Evolutionary conservation across 2,329 filamentous ascomycete species (phyloP), one percentile per base, ranked within the genome.

Genomic region (Aspergillus oerlinghausenensis): DNA sequence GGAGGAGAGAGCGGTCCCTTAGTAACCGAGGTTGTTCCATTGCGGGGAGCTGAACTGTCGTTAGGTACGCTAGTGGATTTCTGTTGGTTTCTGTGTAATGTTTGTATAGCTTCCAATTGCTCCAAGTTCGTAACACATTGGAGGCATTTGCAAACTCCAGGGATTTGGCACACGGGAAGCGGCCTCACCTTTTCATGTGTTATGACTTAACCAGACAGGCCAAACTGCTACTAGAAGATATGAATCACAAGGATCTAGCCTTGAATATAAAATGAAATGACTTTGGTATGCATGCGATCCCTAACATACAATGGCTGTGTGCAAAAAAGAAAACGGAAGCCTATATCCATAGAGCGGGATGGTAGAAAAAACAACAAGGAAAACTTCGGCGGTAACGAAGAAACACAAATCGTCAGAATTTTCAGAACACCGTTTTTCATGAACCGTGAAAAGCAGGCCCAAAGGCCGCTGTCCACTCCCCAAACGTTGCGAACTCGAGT

Each of bases 281-380:
- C 43, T 63, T 60, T 66, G 69, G 64, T 69, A 70, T 73, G 70
- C 65, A 70, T 68, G 69, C 67, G 68, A 67, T 68, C 68, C 61
- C 67, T 70, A 70, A 70, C 69, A 70, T 70, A 70, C 70, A 70
- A 63, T 65, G 64, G 58, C 65, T 69, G 58, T 65, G 62, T 63
- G 61, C 60, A 60, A 52, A 65, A 66, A 65, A 66, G 56, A 70
- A 68, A 66, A 67, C 61, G 65, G 66, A 68, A 64, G 65, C 65
- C 66, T 73, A 74, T 74, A 73, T 73, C 69, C 72, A 73, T 73
- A 67, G 68, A 71, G 61, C 60, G 52, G 62, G 52, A 65, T 63
- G 65, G 63, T 63, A 67, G 65, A 60, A 56, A 70, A 65, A 70
- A 65, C 63, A 62, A 63, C 63, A 63, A 58, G 56, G 60, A 57